Evolutionary conservation across 495 filamentous ascomycete genomes (phyloP).

Genomic region (Xylaria sp.): DNA sequence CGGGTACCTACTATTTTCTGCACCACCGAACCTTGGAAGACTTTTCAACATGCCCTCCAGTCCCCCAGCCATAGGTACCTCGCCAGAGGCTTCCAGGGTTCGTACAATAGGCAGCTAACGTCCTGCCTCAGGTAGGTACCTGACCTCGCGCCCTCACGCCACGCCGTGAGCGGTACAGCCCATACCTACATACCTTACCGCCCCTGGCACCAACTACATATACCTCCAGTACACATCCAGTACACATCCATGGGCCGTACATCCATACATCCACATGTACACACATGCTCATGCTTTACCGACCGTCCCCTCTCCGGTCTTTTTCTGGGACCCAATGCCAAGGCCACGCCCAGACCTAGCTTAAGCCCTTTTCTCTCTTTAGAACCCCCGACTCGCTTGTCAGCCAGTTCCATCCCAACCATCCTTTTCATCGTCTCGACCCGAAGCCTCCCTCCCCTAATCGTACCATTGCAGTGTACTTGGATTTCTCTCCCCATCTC

Average conservation of each 20-base stretch:
- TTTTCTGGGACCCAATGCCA: constrained; percentile 21
- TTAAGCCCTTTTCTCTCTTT: constrained; percentile 33
- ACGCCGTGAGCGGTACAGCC: constrained; percentile 7
- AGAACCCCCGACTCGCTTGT: constrained; percentile 37
- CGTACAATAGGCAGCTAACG: not conserved
- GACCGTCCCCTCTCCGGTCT: constrained; percentile 22
- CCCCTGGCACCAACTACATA: too few relatives aligned
- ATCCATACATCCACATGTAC: not conserved
- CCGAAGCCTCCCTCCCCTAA: constrained; percentile 33
- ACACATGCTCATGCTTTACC: not conserved
- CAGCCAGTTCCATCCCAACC: constrained; percentile 28
- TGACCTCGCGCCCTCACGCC: constrained; percentile 3
- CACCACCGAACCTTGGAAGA: constrained; percentile 10
- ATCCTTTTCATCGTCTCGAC: constrained; percentile 34
- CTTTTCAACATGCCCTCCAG: constrained; percentile 14
- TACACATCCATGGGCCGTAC: too few relatives aligned
- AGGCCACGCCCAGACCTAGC: constrained; percentile 25
- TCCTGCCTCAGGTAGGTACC: not conserved
- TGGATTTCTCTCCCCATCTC: constrained; percentile 27
- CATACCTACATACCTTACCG: too few relatives aligned
- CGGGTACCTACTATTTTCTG: not conserved
- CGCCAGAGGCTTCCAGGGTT: constrained; percentile 1
- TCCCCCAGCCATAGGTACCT: not conserved
- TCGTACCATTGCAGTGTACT: constrained; percentile 27
- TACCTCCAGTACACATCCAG: too few relatives aligned